Base-by-base conservation (phyloP, 2,329 filamentous ascomycete species). In the Zymoseptoria ardabiliae region DNA sequence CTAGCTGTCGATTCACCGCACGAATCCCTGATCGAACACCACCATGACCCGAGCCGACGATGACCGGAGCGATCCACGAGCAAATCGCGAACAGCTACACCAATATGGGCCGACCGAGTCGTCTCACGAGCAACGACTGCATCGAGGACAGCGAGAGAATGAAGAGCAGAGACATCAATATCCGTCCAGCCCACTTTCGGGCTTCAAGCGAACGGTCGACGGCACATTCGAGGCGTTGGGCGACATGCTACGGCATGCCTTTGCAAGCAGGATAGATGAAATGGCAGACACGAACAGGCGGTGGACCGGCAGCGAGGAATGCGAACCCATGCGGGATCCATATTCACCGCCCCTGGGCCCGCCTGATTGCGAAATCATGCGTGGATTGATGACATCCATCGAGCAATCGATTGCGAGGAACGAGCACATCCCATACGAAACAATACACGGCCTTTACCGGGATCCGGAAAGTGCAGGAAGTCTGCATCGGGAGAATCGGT, bases 131-230 rank as follows among this genome's bases (percentile, higher is more conserved):
- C 10, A n/a, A 7, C 35, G 35, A 45, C 11, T 45, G 35, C 35
- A 45, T 45, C 35, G 17, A n/a, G 35, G n/a, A 45, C 35, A 45
- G 35, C 35, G n/a, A 45, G 35, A 45, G 35, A 13, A n/a, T 3
- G 11, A 45, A 17, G 35, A 45, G 35, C 11, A 45, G 5, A 45
- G 35, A 45, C 17, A 45, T 5, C 51, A 54, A 54, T 11, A 58
- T 22, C 17, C 51, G 60, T 72, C 76, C 61, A 84, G 84, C 61
- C 82, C 83, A 0, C 85, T 86, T 71, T 78, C 84, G 58, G 76
- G 79, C 28, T 85, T 86, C 73, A 83, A 84, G 65, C 81, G 80
- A 62, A 84, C 82, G 69, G 81, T 83, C 58, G 83, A 86, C 65
- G 78, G 81, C 53, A 81, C 82, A 58, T 77, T 85, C 65, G 79